These are phyloP conservation scores for Parietaria judaica DNA, from an alignment of 306 rosid genomes.

Conservation along the genomic window DNA sequence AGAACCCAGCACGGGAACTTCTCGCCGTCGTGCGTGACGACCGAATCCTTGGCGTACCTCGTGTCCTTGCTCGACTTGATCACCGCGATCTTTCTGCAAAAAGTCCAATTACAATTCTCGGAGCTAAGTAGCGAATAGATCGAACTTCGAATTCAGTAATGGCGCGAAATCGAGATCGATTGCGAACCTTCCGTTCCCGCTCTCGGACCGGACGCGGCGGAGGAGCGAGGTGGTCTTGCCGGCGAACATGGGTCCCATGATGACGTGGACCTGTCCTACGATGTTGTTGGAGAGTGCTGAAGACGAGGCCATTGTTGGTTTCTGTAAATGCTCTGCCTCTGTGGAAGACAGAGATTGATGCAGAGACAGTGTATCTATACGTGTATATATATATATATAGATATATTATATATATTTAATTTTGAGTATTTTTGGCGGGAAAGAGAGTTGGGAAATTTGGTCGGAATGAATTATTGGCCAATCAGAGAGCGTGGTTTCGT, in stretches of 20 bases:
- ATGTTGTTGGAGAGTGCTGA: conserved; percentile 45
- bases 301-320: conserved; percentile 45
- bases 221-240: conserved; percentile 88
- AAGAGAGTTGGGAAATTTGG: too few relatives aligned
- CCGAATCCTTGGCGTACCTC: conserved; percentile 64
- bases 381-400: too few relatives aligned
- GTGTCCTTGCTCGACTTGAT: conserved; percentile 78
- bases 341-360: conserved; percentile 1
- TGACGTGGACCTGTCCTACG: conserved; percentile 50
- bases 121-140: too few relatives aligned
- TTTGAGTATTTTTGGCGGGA: too few relatives aligned
- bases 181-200: conserved; percentile 48
- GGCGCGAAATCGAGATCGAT: too few relatives aligned
- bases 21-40: conserved; percentile 74
- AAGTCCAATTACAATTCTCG: background rate
- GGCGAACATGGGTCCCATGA: conserved; percentile 94
- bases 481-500: background rate
- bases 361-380: background rate
- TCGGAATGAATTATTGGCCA: conserved; percentile 1
- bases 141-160: too few relatives aligned
- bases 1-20: conserved; percentile 82
- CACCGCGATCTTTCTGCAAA: conserved; percentile 61
- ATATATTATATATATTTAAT: too few relatives aligned
- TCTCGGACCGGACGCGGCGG: conserved; percentile 67
- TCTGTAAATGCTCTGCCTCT: background rate